phyloP scores from a whole-genome alignment of 257 asterid genomes.

The Fraxinus anomala region DNA sequence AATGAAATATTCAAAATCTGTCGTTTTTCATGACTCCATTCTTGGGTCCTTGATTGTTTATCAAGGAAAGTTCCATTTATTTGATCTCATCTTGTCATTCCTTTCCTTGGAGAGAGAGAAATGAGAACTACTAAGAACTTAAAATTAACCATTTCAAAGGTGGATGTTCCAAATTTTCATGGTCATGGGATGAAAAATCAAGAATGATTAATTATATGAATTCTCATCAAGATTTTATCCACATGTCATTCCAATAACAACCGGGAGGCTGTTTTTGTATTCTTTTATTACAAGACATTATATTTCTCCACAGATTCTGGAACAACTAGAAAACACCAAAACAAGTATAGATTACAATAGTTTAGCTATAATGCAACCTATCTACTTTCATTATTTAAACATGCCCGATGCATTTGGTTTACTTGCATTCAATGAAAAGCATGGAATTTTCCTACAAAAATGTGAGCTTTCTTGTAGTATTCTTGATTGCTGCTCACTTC shows the following conservation, averaged over 20 bases:
- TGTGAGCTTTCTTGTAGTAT: not conserved
- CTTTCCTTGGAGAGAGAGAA: not conserved
- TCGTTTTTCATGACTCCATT: not conserved
- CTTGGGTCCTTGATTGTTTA: not conserved
- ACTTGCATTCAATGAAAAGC: not conserved
- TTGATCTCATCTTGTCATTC: not conserved
- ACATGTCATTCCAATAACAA: not conserved
- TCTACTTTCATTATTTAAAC: not conserved
- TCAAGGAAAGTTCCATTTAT: not conserved
- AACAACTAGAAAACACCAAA: constrained; percentile 1
- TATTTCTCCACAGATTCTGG: not conserved
- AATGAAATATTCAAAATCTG: too few species aligned
- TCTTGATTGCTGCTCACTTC: constrained; percentile 8
- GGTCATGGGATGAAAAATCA: not conserved
- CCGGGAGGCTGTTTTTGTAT: not conserved
- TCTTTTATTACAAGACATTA: not conserved
- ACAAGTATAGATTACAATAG: not conserved
- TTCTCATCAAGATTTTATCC: not conserved
- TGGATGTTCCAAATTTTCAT: not conserved
- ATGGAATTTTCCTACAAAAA: not conserved
- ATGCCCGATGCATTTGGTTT: not conserved
- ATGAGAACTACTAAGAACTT: not conserved
- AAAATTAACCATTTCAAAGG: not conserved
- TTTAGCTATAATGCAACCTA: not conserved
- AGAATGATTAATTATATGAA: not conserved